Evolutionary conservation across 2,329 filamentous ascomycete species (phyloP), one percentile per base, ranked within the genome.

Genomic region (Talaromyces sp.): DNA sequence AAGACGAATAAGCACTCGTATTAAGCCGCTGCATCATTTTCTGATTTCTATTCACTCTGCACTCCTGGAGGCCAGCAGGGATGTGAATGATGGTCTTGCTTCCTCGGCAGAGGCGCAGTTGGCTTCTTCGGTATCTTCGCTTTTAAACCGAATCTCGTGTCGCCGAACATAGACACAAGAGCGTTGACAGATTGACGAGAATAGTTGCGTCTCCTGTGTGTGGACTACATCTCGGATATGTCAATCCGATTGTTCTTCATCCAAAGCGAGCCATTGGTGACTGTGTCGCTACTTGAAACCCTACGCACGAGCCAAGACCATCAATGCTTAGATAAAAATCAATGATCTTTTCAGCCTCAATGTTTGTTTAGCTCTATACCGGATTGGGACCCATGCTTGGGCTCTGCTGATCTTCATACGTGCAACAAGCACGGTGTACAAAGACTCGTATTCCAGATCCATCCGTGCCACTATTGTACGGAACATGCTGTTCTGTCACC

Each of bases 1-100:
- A 37, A 56, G 52, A 39, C 9, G 4, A 10, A 39, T 24, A 56
- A 33, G 27, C 10, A 56, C 52, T 56, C 52, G 52, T 56, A 56
- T 56, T 56, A 56, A 56, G 52, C 52, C 52, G 52, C 52, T 56
- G 50, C 31, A 54, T 35, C 27, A 54, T n/a, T 33, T 27, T 33
- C 24, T 22, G 4, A 31, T 31, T 31, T 31, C 27, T 13, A 3
- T 50, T 22, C 43, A 47, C 3, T 22, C 16, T n/a, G 27, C 14
- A 52, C 9, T 16, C 31, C 16, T n/a, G 27, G 14, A 52, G 16
- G 27, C 31, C 33, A 56, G 11, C 33, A 56, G n/a, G 50, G 31
- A 9, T 13, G 4, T 19, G 6, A 2, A 8, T 39, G 33, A 56
- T 50, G 47, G 22, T 50, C 47, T 50, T 24, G 27, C 22, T 16